Conservation (phyloP, 306 rosid species). For the Pachyrhizus erosus region DNA sequence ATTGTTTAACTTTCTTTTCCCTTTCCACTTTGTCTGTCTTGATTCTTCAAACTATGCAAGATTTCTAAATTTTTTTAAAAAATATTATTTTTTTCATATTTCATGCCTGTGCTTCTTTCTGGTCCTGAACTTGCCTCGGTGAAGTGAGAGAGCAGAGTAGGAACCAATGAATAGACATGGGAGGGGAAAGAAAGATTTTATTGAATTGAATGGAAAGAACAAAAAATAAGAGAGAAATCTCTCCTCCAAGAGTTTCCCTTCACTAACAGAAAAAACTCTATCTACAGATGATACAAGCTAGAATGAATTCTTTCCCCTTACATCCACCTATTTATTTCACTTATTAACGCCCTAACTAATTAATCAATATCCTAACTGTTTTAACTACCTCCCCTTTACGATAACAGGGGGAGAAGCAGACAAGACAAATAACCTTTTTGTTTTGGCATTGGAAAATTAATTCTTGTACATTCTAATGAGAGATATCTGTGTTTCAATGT, state of each 20-base stretch:
- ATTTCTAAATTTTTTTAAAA: background rate
- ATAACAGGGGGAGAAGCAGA: background rate
- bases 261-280: no score
- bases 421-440: background rate
- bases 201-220: background rate
- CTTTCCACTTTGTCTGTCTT: slow-evolving; percentile 1
- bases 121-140: background rate
- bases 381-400: background rate
- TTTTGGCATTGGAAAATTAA: background rate
- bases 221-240: background rate
- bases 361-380: background rate
- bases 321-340: no score
- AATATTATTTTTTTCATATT: background rate
- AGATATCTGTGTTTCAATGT: background rate
- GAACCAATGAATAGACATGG: no score
- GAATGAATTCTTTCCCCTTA: no score
- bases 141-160: background rate
- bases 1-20: background rate
- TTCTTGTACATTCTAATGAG: background rate
- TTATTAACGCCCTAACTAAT: background rate
- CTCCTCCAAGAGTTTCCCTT: background rate
- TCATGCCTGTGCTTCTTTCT: slow-evolving; percentile 11
- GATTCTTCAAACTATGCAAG: slow-evolving; percentile 4
- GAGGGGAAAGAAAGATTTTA: background rate
- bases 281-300: no score